Conservation (phyloP, 2,329 filamentous ascomycete genomes). For the Exophiala sp. region DNA sequence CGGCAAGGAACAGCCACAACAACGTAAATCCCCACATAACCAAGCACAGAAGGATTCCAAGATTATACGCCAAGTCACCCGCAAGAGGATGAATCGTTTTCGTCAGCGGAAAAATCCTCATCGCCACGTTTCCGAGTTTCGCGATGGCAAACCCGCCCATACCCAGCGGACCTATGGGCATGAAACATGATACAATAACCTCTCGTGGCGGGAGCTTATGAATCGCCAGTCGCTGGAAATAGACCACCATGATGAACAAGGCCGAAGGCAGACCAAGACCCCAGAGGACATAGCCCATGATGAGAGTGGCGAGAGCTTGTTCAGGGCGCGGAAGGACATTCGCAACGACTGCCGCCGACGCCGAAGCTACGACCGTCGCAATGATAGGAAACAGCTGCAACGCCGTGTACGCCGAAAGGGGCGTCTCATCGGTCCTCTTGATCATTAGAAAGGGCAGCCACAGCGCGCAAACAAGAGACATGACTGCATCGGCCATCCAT, state of each 20-base stretch:
- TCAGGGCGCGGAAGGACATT: slow-evolving; percentile 22
- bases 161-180: slow-evolving; percentile 64
- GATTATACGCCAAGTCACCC: slow-evolving; percentile 33
- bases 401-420: slow-evolving; percentile 59
- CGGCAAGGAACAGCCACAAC: slow-evolving; percentile 39
- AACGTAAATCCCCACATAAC: slow-evolving; percentile 39
- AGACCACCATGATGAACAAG: slow-evolving; percentile 62
- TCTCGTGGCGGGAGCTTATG: slow-evolving; percentile 65
- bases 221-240: slow-evolving; percentile 64
- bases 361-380: slow-evolving; percentile 62
- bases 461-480: slow-evolving; percentile 51
- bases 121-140: slow-evolving; percentile 49
- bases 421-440: slow-evolving; percentile 37
- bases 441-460: slow-evolving; percentile 47
- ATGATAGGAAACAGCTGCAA: slow-evolving; percentile 65
- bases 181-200: slow-evolving; percentile 64
- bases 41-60: slow-evolving; percentile 36
- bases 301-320: slow-evolving; percentile 60
- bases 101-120: slow-evolving; percentile 31
- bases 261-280: slow-evolving; percentile 56
- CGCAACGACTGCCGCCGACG: slow-evolving; percentile 56
- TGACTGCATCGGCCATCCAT: slow-evolving; percentile 55
- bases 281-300: slow-evolving; percentile 67
- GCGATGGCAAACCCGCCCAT: slow-evolving; percentile 60
- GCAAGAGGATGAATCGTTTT: slow-evolving; percentile 25